Base-by-base conservation (phyloP, 2,329 filamentous ascomycete species). In the Aspergillus fumigatus region DNA sequence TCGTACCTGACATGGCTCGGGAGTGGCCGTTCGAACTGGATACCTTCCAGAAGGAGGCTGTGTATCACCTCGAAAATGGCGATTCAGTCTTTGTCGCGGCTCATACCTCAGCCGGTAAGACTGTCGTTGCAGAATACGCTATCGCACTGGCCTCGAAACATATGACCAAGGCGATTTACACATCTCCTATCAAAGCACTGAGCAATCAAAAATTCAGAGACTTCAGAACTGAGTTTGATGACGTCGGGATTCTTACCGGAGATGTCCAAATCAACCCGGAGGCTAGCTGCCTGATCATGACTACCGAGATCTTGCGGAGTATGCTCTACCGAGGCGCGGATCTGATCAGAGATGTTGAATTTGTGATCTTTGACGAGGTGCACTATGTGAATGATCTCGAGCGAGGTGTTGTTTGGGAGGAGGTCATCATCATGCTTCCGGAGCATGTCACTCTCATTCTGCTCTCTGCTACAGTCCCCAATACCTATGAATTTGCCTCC, bases 81-180 rank as follows among this genome's bases (percentile, higher is more conserved):
- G 94, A 99, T 70, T 97, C 93, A 0, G 94, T 99, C 26, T 99
- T 99, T 67, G 94, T 99, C 51, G 94, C 94, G 9, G 94, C 94
- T 0, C 94, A 99, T 71, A 99, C 94, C 0, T 99, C 94, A 35
- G 94, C 94, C 23, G 94, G 94, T 55, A 99, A 99, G 79, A 99
- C 94, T 1, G 94, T 97, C 0, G 94, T 99, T 14, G 94, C 94
- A 27, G 94, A 99, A 72, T 99, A 99, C 74, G 94, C 93, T 50
- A 97, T 99, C 72, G 92, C 94, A 6, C 80, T 99, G 57, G 94
- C 94, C 29, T 88, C 91, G n/a, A 95, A 93, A 70, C 94, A 99
- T 72, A 97, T 97, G 93, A 99, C 94, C 8, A 99, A 99, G 73
- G 93, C 94, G 23, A 99, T 99, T 62, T 99, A 99, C 73, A 99